phyloP scores from a whole-genome alignment of 352 stramenopile species.

The Hyaloperonospora brassicae region DNA sequence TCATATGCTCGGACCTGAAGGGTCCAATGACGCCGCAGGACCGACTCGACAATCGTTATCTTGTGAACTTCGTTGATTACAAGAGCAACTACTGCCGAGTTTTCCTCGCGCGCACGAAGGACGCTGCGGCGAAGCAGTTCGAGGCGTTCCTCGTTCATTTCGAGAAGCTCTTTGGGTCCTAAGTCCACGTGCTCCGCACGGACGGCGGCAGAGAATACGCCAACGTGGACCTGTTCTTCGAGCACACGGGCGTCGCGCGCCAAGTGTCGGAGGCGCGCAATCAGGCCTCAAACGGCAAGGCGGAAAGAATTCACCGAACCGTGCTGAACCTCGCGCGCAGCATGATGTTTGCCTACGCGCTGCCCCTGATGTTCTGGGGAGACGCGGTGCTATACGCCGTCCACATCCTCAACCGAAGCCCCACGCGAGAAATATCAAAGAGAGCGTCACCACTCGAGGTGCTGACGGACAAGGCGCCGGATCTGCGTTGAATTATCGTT shows the following conservation, averaged over 20 bases:
- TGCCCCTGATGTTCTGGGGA: slow-evolving; percentile 22
- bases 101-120: slow-evolving; percentile 2
- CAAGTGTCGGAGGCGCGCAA: slow-evolving; percentile 22
- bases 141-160: slow-evolving; percentile 8
- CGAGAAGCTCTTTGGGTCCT: slow-evolving; percentile 6
- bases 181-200: slow-evolving; percentile 5
- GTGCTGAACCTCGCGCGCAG: slow-evolving; percentile 25
- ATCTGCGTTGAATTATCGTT: slow-evolving; percentile 10
- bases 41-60: background rate
- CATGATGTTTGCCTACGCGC: slow-evolving; percentile 22
- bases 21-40: background rate
- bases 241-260: slow-evolving; percentile 8
- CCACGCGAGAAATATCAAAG: slow-evolving; percentile 6
- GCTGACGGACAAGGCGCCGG: background rate
- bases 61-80: background rate
- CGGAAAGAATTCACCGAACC: slow-evolving; percentile 8
- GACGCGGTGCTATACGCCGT: slow-evolving; percentile 20
- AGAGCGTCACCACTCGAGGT: slow-evolving; percentile 5
- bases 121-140: slow-evolving; percentile 6
- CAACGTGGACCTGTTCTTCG: slow-evolving; percentile 26
- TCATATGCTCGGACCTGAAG: background rate
- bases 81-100: background rate
- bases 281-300: slow-evolving; percentile 27
- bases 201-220: slow-evolving; percentile 18
- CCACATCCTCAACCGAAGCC: slow-evolving; percentile 25